Percentiles rank a stretch among this genome's conserved stretches.
These are phyloP conservation scores for Cyclotella kingstonii DNA, from an alignment of 108 stramenopile species.

Conservation along the genomic window DNA sequence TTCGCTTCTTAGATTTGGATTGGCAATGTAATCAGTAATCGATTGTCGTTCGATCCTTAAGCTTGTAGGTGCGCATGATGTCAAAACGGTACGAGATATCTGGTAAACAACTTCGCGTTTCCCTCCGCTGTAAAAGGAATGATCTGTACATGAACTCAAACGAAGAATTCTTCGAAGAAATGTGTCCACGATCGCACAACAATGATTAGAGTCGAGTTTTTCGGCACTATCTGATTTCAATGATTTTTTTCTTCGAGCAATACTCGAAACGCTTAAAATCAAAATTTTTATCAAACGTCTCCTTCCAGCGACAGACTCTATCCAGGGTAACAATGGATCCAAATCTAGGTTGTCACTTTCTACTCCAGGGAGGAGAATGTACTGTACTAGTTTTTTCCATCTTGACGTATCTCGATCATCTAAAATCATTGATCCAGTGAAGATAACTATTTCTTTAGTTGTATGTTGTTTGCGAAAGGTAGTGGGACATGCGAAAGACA, in stretches of 20 bases:
- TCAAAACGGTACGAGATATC: slow-evolving; percentile 24
- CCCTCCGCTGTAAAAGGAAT: slow-evolving; percentile 21
- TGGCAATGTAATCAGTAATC: too few relatives aligned
- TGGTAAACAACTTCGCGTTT: slow-evolving; percentile 25
- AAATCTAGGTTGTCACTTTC: slow-evolving; percentile 47
- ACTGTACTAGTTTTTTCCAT: slow-evolving; percentile 46
- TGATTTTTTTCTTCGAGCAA: slow-evolving; percentile 11
- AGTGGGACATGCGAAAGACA: slow-evolving; percentile 57
- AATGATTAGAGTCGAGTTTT: neutral
- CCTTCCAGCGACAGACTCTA: slow-evolving; percentile 49
- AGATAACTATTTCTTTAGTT: slow-evolving; percentile 7
- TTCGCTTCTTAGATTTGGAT: slow-evolving; percentile 13
- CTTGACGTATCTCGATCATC: slow-evolving; percentile 40
- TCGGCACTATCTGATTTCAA: neutral
- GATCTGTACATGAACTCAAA: slow-evolving; percentile 7
- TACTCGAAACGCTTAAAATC: slow-evolving; percentile 31
- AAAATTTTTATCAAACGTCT: slow-evolving; percentile 37
- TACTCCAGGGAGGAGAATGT: slow-evolving; percentile 64
- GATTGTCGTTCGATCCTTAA: too few relatives aligned
- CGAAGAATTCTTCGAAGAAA: slow-evolving; percentile 32
- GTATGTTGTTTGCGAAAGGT: slow-evolving; percentile 23
- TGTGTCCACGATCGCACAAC: slow-evolving; percentile 19
- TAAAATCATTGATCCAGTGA: slow-evolving; percentile 15
- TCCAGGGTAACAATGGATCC: slow-evolving; percentile 68
- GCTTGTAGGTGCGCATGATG: too few relatives aligned